Base-by-base conservation (phyloP, 805 yeast species). In the Metschnikowia baotianmanensis region DNA sequence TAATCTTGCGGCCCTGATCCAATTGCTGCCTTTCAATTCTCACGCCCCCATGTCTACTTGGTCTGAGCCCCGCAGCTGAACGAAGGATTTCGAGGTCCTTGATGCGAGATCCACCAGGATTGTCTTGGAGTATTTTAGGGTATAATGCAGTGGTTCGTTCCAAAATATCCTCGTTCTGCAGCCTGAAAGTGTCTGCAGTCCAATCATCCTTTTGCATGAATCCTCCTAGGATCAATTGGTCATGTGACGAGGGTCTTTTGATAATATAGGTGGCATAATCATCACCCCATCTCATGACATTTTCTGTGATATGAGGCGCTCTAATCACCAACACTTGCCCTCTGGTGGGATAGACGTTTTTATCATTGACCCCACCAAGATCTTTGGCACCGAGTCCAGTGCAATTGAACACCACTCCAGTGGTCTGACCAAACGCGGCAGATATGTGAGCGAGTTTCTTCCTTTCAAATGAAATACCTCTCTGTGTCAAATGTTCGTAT, bases 321-420 rank as follows among this genome's bases (percentile, higher is more conserved):
- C 70, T 74, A 17, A 85, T 71, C 8, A 84, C 81, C 15, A 84
- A 82, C 19, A 85, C 88, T 55, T 86, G 95, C 5, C 95, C 95
- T 43, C 95, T 68, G 1, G 86, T 78, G 6, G 95, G 91, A 50
- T 80, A 83, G 15, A 82, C 75, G 1, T 65, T 62, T 7, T 63
- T 46, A 54, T 86, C 95, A 16, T 66, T 62, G 13, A 83, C 86
- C 10, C 90, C 93, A 6, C 80, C 80, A 5, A 86, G 62, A 2
- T 60, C 56, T 34, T 67, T 67, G 2, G 93, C 85, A 9, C 89
- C 86, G 16, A 83, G 65, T 6, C 95, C 95, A 0, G 89, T 72
- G 59, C 95, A 85, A 53, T 86, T 86, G 72, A 85, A 82, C 7
- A 84, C 82, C 5, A 61, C 66, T 30, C 68, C 59, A 1, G 80